Percentiles rank a stretch among this genome's conserved stretches.
Evolutionary conservation across 75 land plant genomes (phyloP).

Genomic region (Picea glauca): DNA sequence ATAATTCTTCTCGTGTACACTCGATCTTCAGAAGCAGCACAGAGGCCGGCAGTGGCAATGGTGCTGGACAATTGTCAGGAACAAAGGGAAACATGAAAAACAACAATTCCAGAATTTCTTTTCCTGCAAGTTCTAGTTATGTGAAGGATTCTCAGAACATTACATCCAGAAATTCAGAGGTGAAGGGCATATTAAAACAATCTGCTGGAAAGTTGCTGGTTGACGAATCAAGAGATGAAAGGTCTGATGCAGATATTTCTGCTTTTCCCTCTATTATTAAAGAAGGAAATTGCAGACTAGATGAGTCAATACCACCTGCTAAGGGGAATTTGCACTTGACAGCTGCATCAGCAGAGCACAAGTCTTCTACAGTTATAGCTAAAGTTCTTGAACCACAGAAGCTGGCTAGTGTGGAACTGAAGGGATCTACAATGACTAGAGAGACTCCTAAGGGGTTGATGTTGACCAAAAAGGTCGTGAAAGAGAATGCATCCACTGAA

Average conservation of each 20-base stretch:
- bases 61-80: background rate
- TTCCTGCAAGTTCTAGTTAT: background rate
- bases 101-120: background rate
- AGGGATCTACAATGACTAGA: background rate
- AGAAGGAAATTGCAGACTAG: background rate
- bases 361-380: background rate
- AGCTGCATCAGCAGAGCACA: background rate
- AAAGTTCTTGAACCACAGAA: background rate
- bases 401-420: background rate
- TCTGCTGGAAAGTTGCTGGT: background rate
- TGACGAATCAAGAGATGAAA: background rate
- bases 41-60: background rate
- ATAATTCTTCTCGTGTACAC: background rate
- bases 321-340: slow-evolving; percentile 5
- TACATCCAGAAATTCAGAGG: background rate
- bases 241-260: background rate
- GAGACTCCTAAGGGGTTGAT: background rate
- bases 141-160: background rate
- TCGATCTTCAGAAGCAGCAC: background rate
- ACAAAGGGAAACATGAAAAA: background rate
- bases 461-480: background rate
- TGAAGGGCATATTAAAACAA: background rate
- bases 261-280: background rate
- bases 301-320: background rate
- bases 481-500: background rate